Percentiles rank a stretch among this genome's conserved stretches.
These are phyloP conservation scores for Leishmania martiniquensis DNA, from an alignment of 208 protist genomes.

Conservation along the genomic window DNA sequence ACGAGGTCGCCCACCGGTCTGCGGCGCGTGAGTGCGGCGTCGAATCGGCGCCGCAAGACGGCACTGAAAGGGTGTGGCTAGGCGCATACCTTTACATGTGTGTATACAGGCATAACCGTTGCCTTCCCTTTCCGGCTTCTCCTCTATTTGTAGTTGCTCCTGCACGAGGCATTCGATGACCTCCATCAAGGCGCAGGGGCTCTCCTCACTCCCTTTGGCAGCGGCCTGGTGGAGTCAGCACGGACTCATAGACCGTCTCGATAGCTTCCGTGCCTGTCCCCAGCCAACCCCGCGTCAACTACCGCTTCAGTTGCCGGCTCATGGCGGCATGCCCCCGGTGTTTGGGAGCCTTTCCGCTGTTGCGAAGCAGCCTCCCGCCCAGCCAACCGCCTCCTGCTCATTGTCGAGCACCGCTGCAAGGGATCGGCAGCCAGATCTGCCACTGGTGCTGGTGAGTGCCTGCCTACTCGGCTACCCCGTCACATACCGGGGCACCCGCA, in stretches of 20 bases:
- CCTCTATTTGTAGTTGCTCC: neutral
- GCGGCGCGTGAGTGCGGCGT: neutral
- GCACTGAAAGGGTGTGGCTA: neutral
- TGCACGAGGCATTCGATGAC: neutral
- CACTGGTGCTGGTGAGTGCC: constrained; percentile 65
- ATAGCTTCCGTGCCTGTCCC: constrained; percentile 19
- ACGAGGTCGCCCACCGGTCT: neutral
- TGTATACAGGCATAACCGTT: neutral
- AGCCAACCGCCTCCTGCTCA: too few relatives aligned
- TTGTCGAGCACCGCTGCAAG: neutral
- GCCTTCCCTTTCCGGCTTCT: neutral
- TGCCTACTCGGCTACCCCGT: constrained; percentile 70
- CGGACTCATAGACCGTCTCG: constrained; percentile 10
- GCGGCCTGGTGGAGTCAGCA: constrained; percentile 27
- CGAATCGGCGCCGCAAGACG: neutral
- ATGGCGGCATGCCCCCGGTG: neutral
- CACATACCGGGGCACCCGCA: constrained; percentile 43
- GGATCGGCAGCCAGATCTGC: constrained; percentile 12
- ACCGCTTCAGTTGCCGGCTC: neutral
- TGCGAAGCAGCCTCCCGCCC: neutral
- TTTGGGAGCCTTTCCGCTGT: neutral
- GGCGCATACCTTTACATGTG: neutral
- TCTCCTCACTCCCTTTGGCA: constrained; percentile 4
- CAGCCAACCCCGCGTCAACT: constrained; percentile 15
- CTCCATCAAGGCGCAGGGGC: neutral